Evolutionary conservation across 2,329 filamentous ascomycete species (phyloP), one percentile per base, ranked within the genome.

Genomic region (Pestalotiopsis sp.): DNA sequence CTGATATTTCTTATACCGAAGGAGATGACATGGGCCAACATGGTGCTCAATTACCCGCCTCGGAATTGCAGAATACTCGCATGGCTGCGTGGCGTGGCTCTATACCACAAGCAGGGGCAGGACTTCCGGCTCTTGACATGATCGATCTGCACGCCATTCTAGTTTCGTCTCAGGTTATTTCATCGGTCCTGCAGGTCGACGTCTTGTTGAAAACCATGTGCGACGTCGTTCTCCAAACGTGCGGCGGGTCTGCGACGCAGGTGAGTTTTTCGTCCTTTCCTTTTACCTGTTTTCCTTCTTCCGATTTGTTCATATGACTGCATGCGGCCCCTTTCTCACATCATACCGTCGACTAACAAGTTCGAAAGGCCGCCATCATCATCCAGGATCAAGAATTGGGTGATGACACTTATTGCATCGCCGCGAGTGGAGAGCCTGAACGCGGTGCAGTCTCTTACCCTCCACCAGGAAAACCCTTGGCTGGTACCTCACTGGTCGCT

Each of bases 171-270:
- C 93, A 94, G 76, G 88, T 95, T 58, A 90, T 95, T 58, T 95
- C 92, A 4, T 94, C 92, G 17, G 91, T 94, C 65, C 81, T 95
- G 12, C 88, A 92, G 72, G 88, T 95, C 13, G 92, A 95, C 71
- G 88, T 91, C 74, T 85, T 95, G 4, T 85, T 95, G 70, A 90
- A 91, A 75, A 94, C 92, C 57, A 94, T 95, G 89, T 93, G 92
- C 73, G 90, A 94, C 70, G 93, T 95, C 71, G 93, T 95, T 63
- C 80, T 95, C 31, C 91, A 94, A 73, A 94, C 91, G 0, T 94
- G 92, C 65, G 92, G 92, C 52, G 88, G 89, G 39, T 85, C 89
- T 7, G 92, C 91, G 9, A 91, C 91, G 2, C 84, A 92, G 65
- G 65, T 67, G 4, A 59, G 65, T 67, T 14, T 36, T n/a, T 4